Evolutionary conservation across 2,329 filamentous ascomycete species (phyloP).

Genomic region (Pyrenophora graminea): DNA sequence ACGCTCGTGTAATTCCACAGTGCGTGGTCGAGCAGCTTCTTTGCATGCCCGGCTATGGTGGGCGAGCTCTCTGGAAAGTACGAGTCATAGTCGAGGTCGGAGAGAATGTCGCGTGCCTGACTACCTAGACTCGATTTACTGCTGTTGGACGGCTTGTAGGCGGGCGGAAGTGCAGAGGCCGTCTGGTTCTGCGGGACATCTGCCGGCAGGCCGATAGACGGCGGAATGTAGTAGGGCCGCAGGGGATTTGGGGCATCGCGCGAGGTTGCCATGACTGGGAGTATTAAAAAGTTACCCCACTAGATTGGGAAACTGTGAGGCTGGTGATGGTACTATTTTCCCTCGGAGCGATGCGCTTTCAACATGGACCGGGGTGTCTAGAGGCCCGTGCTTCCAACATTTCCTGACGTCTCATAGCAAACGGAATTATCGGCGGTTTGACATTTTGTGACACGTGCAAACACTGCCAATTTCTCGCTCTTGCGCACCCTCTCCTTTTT

Average conservation of each 20-base stretch:
- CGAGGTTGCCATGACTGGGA: constrained; percentile 47
- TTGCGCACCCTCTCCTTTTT: constrained; percentile 4
- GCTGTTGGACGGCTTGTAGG: constrained; percentile 42
- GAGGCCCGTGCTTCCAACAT: constrained; percentile 12
- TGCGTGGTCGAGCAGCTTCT: constrained; percentile 79
- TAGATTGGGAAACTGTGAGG: background rate
- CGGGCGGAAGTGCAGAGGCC: constrained; percentile 37
- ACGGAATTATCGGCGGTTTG: constrained; percentile 17
- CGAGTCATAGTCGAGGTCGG: constrained; percentile 89
- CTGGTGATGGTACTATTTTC: background rate
- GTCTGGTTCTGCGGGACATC: constrained; percentile 47
- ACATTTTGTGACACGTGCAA: constrained; percentile 6
- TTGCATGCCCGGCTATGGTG: constrained; percentile 69
- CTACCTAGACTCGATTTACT: constrained; percentile 58
- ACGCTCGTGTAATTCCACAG: constrained; percentile 91
- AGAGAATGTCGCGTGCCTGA: constrained; percentile 81
- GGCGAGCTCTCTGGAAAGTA: constrained; percentile 79
- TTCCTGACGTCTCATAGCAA: constrained; percentile 24
- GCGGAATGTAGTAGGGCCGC: constrained; percentile 72
- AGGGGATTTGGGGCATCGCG: constrained; percentile 63
- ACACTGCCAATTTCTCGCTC: background rate
- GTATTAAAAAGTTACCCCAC: constrained; percentile 7
- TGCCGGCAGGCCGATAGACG: constrained; percentile 65
- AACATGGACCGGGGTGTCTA: constrained; percentile 5
- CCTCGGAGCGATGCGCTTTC: constrained; percentile 11